Base-by-base conservation (phyloP, 495 filamentous ascomycete genomes). In the Thermochaetoides thermophila region DNA sequence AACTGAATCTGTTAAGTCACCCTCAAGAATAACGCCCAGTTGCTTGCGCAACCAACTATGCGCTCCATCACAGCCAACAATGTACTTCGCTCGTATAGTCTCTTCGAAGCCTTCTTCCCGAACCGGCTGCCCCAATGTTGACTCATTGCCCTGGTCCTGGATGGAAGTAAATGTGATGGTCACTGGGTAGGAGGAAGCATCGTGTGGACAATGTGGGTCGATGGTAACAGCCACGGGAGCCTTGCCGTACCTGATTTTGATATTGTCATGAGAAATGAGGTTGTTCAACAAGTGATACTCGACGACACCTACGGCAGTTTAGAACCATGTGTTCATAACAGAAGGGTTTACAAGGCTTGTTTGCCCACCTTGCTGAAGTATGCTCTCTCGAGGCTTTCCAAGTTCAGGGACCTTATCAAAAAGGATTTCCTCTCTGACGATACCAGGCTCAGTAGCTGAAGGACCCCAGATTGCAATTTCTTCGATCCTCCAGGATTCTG, bases 51-150 rank as follows among this genome's bases (percentile, higher is more conserved):
- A 68, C 56, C 66, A 71, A 8, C 68, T 71, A 38, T 72, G 74
- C 3, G 75, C 76, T 0, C 76, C 76, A 49, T 83, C 78, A 18
- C 69, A 74, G 2, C 76, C 78, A 3, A 81, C 62, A 35, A 83
- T 53, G 44, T 78, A 82, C 41, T 74, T 78, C 4, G 74, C 66
- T 19, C 46, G 60, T 5, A 79, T 50, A 3, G 11, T 11, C 24
- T 51, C 53, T 17, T 50, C 41, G 39, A 19, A 19, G 59, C n/a
- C n/a, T n/a, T n/a, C n/a, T 33, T 71, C 53, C 4, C 42, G 18
- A 44, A 45, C 11, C 52, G 50, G 18, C 57, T 53, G 16, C 7
- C 6, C 5, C n/a, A 23, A 25, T 35, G 12, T 3, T n/a, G n/a
- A n/a, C n/a, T 68, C 60, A 14, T 66, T 48, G 14, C 64, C 57